Evolutionary conservation across 371 early-diverging fungal species (phyloP).

Genomic region (Blakeslea trispora): DNA sequence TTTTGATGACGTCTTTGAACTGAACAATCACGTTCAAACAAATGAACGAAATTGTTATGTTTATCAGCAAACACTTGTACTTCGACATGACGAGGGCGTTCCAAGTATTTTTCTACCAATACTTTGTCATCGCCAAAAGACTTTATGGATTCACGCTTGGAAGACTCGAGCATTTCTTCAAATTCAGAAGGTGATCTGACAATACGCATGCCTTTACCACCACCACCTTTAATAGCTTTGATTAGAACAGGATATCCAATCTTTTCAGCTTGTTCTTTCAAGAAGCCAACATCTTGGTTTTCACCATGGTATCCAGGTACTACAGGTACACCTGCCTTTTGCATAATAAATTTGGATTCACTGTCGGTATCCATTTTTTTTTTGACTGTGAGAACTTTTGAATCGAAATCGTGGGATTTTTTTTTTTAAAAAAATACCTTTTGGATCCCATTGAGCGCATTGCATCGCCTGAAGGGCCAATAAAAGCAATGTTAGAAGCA

Average conservation of each 20-base stretch:
- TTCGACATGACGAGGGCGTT: slow-evolving; percentile 91
- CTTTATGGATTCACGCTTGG: slow-evolving; percentile 84
- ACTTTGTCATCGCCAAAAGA: slow-evolving; percentile 92
- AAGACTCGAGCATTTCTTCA: slow-evolving; percentile 82
- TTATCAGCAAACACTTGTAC: slow-evolving; percentile 96
- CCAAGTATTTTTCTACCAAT: slow-evolving; percentile 89
- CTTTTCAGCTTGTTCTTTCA: slow-evolving; percentile 75
- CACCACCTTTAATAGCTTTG: slow-evolving; percentile 96
- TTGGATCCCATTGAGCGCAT: slow-evolving; percentile 96
- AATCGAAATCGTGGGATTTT: slow-evolving; percentile 20
- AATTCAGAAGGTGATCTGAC: slow-evolving; percentile 79
- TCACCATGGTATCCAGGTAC: slow-evolving; percentile 96
- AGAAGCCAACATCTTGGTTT: slow-evolving; percentile 76
- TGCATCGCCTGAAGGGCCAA: slow-evolving; percentile 92
- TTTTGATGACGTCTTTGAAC: slow-evolving; percentile 98
- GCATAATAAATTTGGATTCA: slow-evolving; percentile 92
- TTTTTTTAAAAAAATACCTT: slow-evolving; percentile 57
- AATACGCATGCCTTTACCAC: slow-evolving; percentile 97
- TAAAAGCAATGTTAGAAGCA: slow-evolving; percentile 72
- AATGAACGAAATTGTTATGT: slow-evolving; percentile 84
- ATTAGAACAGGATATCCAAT: slow-evolving; percentile 95
- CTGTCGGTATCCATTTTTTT: slow-evolving; percentile 38
- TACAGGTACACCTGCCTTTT: slow-evolving; percentile 85
- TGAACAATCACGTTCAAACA: slow-evolving; percentile 97
- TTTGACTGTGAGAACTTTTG: slow-evolving; percentile 14